phyloP scores from a whole-genome alignment of 768 basidiomycete species.

The Suillus subluteus region DNA sequence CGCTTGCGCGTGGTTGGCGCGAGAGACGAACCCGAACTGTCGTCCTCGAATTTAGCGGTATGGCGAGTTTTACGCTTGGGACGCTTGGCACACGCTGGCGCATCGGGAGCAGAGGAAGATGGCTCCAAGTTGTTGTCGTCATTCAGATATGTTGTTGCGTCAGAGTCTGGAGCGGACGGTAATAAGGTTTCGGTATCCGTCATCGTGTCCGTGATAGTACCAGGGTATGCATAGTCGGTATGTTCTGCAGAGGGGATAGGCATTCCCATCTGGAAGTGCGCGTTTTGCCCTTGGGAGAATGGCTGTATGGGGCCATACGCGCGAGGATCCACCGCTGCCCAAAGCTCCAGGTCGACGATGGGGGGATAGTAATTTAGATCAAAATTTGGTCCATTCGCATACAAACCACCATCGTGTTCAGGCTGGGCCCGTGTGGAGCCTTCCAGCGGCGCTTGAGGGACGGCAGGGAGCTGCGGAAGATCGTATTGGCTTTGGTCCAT shows the following conservation, averaged over 20 bases:
- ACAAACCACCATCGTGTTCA: background rate
- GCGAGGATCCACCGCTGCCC: background rate
- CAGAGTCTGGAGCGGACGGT: background rate
- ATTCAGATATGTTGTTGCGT: background rate
- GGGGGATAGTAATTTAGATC: background rate
- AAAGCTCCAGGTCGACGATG: background rate
- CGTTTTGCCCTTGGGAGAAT: background rate
- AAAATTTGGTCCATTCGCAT: background rate
- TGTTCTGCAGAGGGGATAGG: background rate
- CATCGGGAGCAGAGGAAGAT: background rate
- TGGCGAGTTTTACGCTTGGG: background rate
- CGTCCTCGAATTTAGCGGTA: background rate
- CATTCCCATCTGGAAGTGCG: background rate
- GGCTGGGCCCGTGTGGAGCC: background rate
- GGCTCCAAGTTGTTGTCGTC: too few relatives aligned
- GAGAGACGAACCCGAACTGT: background rate
- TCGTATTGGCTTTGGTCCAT: background rate
- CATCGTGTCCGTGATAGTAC: background rate
- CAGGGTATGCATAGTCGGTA: background rate
- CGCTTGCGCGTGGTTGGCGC: background rate
- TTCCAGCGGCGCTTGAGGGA: background rate
- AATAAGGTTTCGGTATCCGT: too few relatives aligned
- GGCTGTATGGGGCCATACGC: background rate
- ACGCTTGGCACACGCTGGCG: background rate
- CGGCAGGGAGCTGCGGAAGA: background rate